Evolutionary conservation across 192 early-diverging fungal species (phyloP), one percentile per base, ranked within the genome.

Genomic region (Fimicolochytrium jonesii): DNA sequence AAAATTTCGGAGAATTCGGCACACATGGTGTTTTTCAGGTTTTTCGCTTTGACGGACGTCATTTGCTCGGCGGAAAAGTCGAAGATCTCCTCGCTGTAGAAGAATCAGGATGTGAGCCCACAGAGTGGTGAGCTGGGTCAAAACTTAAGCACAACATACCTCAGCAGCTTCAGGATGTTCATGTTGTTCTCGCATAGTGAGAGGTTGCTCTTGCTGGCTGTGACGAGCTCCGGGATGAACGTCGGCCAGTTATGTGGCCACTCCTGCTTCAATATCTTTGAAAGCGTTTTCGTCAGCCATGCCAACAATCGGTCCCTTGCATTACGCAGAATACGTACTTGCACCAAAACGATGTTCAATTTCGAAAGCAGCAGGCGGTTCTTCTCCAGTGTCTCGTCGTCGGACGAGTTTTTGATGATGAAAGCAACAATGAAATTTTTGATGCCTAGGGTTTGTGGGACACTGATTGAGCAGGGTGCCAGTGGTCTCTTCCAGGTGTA

Each of bases 191-290:
- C 95, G 69, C 97, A 99, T 11, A 99, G 76, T 4, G 92, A 77
- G 10, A 98, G 74, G 62, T 91, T 98, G 18, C 87, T 83, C 68
- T 90, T 90, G 74, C 92, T 92, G 13, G 95, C 93, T n/a, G 80
- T 77, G 29, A 99, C 92, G 65, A 99, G 94, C 75, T 98, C 95
- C 18, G 97, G 91, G 63, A 99, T 98, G 68, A 99, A 99, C 26
- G 81, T 78, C 2, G 97, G 97, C 97, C 97, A 99, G 69, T 95
- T 94, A 67, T 92, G 92, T 11, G 97, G 97, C 97, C 97, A 99
- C 72, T 99, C 97, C 74, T 99, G 94, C 77, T 99, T 99, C 61
- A 99, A 71, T 47, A 99, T 96, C 91, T 93, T 62, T 22, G 32
- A 44, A 34, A 37, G 6, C 3, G 25, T 25, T 49, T 20, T 57